phyloP scores from a whole-genome alignment of 495 filamentous ascomycete species.

The Tuber calosporum region DNA sequence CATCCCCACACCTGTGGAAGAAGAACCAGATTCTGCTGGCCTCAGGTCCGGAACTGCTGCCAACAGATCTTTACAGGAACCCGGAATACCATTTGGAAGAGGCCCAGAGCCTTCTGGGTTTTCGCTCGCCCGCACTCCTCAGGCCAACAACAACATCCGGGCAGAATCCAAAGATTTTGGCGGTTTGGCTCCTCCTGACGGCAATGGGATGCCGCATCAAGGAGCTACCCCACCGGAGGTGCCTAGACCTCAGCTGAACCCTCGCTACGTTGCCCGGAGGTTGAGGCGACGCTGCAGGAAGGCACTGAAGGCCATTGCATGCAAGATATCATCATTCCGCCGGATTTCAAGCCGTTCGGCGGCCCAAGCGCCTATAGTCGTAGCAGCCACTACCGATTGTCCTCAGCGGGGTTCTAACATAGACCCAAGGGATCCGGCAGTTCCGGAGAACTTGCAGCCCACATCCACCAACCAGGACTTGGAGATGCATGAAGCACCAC shows the following conservation, averaged over 20 bases:
- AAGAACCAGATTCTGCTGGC: constrained; percentile 19
- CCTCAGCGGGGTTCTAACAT: background rate
- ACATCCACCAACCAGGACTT: background rate
- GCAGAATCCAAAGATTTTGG: background rate
- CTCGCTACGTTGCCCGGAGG: background rate
- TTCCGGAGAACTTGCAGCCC: background rate
- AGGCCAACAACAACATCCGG: background rate
- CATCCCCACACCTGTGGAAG: constrained; percentile 25
- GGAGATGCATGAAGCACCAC: background rate
- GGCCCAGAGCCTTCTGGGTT: background rate
- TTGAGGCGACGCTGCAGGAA: background rate
- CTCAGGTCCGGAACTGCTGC: background rate
- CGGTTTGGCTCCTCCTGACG: background rate
- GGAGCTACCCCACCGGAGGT: background rate
- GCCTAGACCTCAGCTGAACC: background rate
- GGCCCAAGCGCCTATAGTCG: background rate
- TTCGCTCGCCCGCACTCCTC: background rate
- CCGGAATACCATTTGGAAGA: background rate
- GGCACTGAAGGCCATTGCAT: background rate
- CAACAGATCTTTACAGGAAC: background rate
- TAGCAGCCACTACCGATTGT: background rate
- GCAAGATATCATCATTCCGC: background rate
- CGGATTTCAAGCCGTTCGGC: background rate
- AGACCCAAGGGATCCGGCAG: background rate
- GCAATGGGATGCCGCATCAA: background rate